Percentiles rank a stretch among this genome's conserved stretches.
phyloP scores from a whole-genome alignment of 2,329 filamentous ascomycete species.

The Bipolaris oryzae region DNA sequence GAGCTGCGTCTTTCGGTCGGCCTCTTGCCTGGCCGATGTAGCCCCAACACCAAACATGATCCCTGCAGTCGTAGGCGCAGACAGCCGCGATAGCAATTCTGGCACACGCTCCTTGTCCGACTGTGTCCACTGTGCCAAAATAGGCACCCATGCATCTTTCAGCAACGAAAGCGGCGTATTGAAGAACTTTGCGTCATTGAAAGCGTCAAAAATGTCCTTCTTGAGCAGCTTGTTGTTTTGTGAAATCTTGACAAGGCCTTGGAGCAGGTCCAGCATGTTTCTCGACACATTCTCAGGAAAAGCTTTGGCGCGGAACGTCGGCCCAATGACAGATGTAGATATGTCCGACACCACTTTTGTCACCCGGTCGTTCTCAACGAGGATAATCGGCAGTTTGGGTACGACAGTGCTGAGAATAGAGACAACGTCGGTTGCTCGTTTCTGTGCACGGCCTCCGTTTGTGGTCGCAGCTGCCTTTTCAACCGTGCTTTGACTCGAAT shows the following conservation, averaged over 20 bases:
- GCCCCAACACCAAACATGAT: constrained; percentile 99
- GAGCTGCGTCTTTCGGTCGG: constrained; percentile 89
- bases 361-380: constrained; percentile 86
- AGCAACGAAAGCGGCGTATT: constrained; percentile 69
- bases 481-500: constrained; percentile 50
- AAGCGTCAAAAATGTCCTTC: constrained; percentile 88
- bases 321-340: constrained; percentile 80
- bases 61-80: constrained; percentile 86
- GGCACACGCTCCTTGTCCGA: constrained; percentile 87
- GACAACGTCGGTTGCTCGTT: constrained; percentile 67
- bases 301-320: constrained; percentile 78
- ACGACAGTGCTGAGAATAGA: constrained; percentile 79
- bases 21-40: constrained; percentile 89
- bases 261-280: constrained; percentile 73
- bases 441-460: constrained; percentile 50
- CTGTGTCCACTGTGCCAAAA: constrained; percentile 82
- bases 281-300: constrained; percentile 86
- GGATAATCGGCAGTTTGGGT: constrained; percentile 78
- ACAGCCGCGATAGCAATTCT: constrained; percentile 79
- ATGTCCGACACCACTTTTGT: constrained; percentile 78
- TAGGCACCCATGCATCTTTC: constrained; percentile 76
- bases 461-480: constrained; percentile 30
- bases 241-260: constrained; percentile 76
- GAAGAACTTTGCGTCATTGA: constrained; percentile 89
- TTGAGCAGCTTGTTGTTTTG: constrained; percentile 89